A percentile compares a stretch with the other conserved stretches of the same genome.
These are phyloP conservation scores for Zygoascus flipseniorum DNA, from an alignment of 805 yeast genomes.

Conservation along the genomic window DNA sequence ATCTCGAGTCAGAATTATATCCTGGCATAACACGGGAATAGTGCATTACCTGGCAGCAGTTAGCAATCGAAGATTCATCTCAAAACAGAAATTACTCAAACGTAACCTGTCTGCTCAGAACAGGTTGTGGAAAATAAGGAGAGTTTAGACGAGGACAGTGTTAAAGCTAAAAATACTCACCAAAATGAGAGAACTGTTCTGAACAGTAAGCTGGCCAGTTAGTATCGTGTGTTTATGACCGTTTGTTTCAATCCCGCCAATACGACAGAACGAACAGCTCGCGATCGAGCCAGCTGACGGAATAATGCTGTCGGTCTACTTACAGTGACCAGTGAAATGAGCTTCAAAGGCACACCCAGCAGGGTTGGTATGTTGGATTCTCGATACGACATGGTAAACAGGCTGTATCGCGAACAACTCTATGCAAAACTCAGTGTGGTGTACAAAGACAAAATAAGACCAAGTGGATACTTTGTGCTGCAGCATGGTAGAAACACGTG, in stretches of 20 bases:
- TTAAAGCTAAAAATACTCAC: constrained; percentile 14
- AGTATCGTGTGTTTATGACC: background rate
- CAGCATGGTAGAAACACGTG: too few species aligned
- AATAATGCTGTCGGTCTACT: background rate
- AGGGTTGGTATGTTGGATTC: constrained; percentile 7
- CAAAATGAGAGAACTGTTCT: constrained; percentile 32
- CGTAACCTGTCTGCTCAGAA: too few species aligned
- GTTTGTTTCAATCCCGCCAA: too few species aligned
- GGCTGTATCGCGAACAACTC: background rate
- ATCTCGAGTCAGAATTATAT: constrained; percentile 22
- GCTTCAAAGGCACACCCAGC: constrained; percentile 27
- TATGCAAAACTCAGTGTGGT: background rate
- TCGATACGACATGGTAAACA: background rate
- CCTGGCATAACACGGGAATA: constrained; percentile 35
- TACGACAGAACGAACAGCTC: too few species aligned
- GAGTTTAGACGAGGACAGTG: background rate
- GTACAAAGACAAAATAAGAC: background rate
- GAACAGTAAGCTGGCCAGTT: constrained; percentile 27
- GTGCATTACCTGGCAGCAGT: constrained; percentile 23
- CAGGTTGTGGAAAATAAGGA: background rate
- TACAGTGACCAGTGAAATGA: constrained; percentile 28
- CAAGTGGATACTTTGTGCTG: background rate
- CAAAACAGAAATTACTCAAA: too few species aligned
- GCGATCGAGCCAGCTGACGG: background rate
- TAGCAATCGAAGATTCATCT: background rate